Evolutionary conservation across 768 basidiomycete genomes (phyloP), one percentile per base, ranked within the genome.

Genomic region (Gloeopeniophorella convolvens): DNA sequence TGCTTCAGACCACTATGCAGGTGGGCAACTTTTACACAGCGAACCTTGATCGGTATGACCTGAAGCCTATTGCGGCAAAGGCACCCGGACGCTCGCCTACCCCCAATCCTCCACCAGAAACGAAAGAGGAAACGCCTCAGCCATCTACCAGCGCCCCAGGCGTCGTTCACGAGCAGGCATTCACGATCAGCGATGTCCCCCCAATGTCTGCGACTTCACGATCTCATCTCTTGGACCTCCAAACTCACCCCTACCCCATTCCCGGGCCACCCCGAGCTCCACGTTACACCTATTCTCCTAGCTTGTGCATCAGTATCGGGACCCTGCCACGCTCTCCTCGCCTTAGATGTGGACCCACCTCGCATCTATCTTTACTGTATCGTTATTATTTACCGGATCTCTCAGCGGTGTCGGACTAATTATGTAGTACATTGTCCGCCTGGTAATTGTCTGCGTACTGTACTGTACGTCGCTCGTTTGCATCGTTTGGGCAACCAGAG

Each of bases 11-110:
- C 24, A 73, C 72, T 15, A 66, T 72, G 9, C 80, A 81, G 70
- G 76, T 80, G 42, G 72, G 66, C 55, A 70, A 73, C 51, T 82
- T 71, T 59, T 80, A 76, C 63, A 72, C 68, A 55, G 62, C 66
- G 34, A 71, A 80, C 53, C 54, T 63, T 24, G 67, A 57, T 10
- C 68, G 70, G 21, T 63, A 78, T 41, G 65, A 71, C 45, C 63
- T 79, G 9, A 70, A 65, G 11, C 21, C 36, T 33, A 41, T 57
- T 16, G 40, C 40, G 16, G 27, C 56, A 5, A 39, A 36, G 12
- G 56, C 52, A 9, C 48, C 56, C 16, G 53, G 45, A 39, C 54
- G 45, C 18, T 45, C 49, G 3, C 69, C 65, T 0, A 66, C 68
- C 8, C 70, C 70, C 26, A 64, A 63, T 32, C 34, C 28, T 39